Base-by-base conservation (phyloP, 1,284 basidiomycete genomes). In the Microbotryum saponariae region DNA sequence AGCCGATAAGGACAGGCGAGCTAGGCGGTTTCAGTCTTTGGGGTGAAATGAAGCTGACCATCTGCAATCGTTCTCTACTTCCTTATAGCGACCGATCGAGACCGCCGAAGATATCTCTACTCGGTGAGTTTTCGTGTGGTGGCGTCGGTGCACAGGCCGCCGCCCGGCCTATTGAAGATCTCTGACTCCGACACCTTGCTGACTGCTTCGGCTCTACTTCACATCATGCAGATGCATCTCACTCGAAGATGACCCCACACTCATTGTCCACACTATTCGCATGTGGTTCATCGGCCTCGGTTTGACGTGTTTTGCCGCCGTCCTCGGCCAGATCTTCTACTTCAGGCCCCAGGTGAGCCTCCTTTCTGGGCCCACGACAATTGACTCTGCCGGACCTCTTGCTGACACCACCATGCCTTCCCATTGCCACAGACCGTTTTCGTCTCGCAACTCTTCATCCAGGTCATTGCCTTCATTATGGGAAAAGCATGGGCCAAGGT, bases 401-500 rank as follows among this genome's bases (percentile, higher is more conserved):
- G 37, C 37, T 42, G 37, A 42, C 6, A n/a, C 37, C 37, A 9
- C 9, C 37, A 42, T 6, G 37, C 37, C 37, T 42, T 42, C 2
- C 12, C 37, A 5, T 6, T 16, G 23, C 68, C 68, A 4, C 66
- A 67, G 27, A 67, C 68, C 31, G 61, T 69, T 46, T 67, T 62
- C 58, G 68, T 69, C 55, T 67, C 63, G 10, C 63, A 65, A 29
- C 68, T 69, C 27, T 69, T 69, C 66, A 59, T 69, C 12, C 68
- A 67, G 29, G 62, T 69, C 48, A 65, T 69, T 51, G 66, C 65
- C 42, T 65, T 53, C 58, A 58, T 65, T 54, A 60, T 69, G 55
- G 68, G 68, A 4, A 63, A 59, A 23, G 50, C 58, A 6, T 69
- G 65, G 68, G 48, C 52, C 14, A 46, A 37, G 9, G 44, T 60